Evolutionary conservation across 192 early-diverging fungal species (phyloP).

Genomic region (Backusella luteola): DNA sequence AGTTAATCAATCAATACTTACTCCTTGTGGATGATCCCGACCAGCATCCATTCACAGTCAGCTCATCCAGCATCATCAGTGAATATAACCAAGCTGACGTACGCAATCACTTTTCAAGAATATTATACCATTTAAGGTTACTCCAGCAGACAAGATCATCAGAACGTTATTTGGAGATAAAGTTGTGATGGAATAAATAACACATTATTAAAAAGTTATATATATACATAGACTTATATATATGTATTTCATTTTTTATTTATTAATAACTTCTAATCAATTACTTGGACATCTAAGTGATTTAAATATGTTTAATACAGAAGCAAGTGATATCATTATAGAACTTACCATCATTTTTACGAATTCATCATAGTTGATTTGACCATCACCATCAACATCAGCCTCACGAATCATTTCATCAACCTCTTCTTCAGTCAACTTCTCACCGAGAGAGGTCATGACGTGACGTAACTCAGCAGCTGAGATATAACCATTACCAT

Average conservation of each 20-base stretch:
- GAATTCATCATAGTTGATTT: conserved; percentile 93
- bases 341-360: conserved; percentile 70
- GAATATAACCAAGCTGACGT: conserved; percentile 19
- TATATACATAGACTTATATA: too few species aligned
- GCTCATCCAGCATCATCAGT: conserved; percentile 56
- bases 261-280: neutral
- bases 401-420: conserved; percentile 70
- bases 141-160: neutral
- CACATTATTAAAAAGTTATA: neutral
- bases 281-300: conserved; percentile 13
- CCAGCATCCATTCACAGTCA: conserved; percentile 55
- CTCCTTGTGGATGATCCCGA: conserved; percentile 69
- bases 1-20: conserved; percentile 84
- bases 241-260: neutral
- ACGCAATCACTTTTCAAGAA: neutral
- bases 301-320: neutral
- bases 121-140: neutral
- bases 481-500: conserved; percentile 86
- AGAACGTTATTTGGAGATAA: neutral
- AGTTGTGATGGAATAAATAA: neutral
- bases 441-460: conserved; percentile 77
- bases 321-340: neutral
- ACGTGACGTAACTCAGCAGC: conserved; percentile 87
- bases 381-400: conserved; percentile 86
- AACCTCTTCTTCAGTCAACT: conserved; percentile 49